A percentile compares a stretch with the other conserved stretches of the same genome.
Evolutionary conservation across 2,329 filamentous ascomycete species (phyloP).

Genomic region (Alternaria gaisen): DNA sequence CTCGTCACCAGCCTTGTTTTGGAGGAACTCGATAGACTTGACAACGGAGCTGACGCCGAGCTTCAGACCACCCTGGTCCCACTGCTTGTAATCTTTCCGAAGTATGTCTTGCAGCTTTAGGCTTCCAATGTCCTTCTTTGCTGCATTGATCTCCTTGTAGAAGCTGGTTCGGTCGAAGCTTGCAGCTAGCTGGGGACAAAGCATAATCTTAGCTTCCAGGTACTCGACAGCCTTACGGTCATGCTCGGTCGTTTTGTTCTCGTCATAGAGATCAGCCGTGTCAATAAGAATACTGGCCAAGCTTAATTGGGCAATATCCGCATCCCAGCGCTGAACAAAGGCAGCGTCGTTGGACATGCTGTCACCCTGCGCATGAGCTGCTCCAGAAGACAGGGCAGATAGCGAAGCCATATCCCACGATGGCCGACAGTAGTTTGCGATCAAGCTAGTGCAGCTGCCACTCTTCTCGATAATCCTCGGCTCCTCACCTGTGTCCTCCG

Average conservation of each 20-base stretch:
- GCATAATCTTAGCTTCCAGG: constrained; percentile 65
- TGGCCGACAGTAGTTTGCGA: constrained; percentile 67
- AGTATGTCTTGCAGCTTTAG: constrained; percentile 73
- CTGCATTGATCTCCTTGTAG: constrained; percentile 66
- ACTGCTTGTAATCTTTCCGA: constrained; percentile 86
- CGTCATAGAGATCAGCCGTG: constrained; percentile 68
- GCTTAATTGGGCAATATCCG: constrained; percentile 71
- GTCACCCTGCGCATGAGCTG: constrained; percentile 53
- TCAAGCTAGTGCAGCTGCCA: constrained; percentile 77
- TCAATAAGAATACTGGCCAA: constrained; percentile 78
- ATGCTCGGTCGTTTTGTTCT: constrained; percentile 69
- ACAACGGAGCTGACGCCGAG: constrained; percentile 75
- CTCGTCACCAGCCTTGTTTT: constrained; percentile 61
- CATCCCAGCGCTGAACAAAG: constrained; percentile 58
- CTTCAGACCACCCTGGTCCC: constrained; percentile 62
- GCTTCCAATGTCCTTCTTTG: constrained; percentile 72
- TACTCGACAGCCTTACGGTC: constrained; percentile 68
- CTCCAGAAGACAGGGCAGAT: constrained; percentile 52
- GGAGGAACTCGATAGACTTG: constrained; percentile 68
- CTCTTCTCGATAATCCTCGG: constrained; percentile 70
- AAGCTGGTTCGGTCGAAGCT: constrained; percentile 65
- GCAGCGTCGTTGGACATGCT: constrained; percentile 43
- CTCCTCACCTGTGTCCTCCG: constrained; percentile 55
- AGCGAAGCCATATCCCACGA: constrained; percentile 65
- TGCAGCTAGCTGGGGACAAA: constrained; percentile 43